phyloP scores from a whole-genome alignment of 306 rosid genomes.

The Pyrus bretschneideri region DNA sequence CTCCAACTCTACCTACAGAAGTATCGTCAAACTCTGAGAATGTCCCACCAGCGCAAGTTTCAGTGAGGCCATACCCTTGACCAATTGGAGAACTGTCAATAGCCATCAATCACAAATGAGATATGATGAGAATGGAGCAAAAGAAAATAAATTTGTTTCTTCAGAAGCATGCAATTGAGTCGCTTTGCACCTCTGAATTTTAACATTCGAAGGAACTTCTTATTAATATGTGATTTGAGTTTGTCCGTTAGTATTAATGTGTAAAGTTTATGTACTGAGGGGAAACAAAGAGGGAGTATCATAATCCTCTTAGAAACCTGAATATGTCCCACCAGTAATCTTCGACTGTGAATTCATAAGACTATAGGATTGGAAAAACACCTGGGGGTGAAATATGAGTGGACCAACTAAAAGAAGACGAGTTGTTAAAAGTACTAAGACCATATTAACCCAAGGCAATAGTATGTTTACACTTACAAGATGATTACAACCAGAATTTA shows the following conservation, averaged over 20 bases:
- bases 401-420: background rate
- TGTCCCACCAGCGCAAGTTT: slow-evolving; percentile 91
- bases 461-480: background rate
- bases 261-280: background rate
- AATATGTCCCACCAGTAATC: background rate
- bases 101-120: slow-evolving; percentile 1
- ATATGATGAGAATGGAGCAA: background rate
- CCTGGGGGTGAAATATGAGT: background rate
- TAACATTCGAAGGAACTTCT: background rate
- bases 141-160: background rate
- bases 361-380: background rate
- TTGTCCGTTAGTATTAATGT: background rate
- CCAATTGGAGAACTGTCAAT: slow-evolving; percentile 78
- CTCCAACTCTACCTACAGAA: slow-evolving; percentile 91
- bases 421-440: background rate
- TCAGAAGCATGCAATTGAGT: background rate
- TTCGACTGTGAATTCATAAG: background rate
- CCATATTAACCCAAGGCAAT: background rate
- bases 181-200: background rate
- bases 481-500: background rate
- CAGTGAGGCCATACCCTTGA: slow-evolving; percentile 98
- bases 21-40: slow-evolving; percentile 87
- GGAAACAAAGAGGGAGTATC: background rate
- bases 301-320: background rate
- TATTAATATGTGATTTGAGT: background rate